Conservation (phyloP, 1,284 basidiomycete species). For the Ustilago loliicola region DNA sequence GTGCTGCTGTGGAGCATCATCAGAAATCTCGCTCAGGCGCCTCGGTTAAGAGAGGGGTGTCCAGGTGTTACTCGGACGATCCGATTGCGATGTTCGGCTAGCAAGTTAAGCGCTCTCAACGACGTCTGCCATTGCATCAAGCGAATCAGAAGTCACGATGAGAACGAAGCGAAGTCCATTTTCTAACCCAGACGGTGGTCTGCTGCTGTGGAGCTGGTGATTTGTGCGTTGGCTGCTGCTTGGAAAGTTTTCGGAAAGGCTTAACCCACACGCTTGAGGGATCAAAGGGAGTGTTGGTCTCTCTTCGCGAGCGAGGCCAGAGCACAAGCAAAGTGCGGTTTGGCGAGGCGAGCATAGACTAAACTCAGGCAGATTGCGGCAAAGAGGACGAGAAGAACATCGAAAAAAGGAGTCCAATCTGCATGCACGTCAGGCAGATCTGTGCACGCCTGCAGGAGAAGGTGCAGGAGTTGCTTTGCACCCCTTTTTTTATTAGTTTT, state of each 20-base stretch:
- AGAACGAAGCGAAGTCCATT: not conserved
- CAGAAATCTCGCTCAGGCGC: not conserved
- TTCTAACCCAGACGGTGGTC: not conserved
- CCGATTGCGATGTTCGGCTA: conserved; percentile 21
- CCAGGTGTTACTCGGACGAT: conserved; percentile 10
- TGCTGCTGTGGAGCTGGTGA: not conserved
- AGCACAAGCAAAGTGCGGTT: conserved; percentile 3
- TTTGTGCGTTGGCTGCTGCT: not conserved
- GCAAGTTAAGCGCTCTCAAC: conserved; percentile 12
- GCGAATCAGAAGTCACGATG: not conserved
- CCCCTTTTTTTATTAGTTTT: not conserved
- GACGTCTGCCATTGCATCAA: not conserved
- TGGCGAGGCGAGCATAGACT: conserved; percentile 7
- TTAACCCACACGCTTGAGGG: conserved; percentile 1
- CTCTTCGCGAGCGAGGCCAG: not conserved
- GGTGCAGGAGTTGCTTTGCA: conserved; percentile 15
- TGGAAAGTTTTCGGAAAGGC: too few species aligned
- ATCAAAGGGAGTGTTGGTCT: conserved; percentile 6
- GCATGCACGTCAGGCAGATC: conserved; percentile 43
- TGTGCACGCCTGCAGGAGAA: conserved; percentile 43
- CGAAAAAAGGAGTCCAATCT: not conserved
- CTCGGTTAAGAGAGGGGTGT: not conserved
- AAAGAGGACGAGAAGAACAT: conserved; percentile 13
- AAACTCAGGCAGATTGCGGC: not conserved
- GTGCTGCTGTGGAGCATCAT: not conserved